A percentile compares a stretch with the other conserved stretches of the same genome.
Conservation (phyloP, 2,329 filamentous ascomycete species). For the Diplodia sapinea region DNA sequence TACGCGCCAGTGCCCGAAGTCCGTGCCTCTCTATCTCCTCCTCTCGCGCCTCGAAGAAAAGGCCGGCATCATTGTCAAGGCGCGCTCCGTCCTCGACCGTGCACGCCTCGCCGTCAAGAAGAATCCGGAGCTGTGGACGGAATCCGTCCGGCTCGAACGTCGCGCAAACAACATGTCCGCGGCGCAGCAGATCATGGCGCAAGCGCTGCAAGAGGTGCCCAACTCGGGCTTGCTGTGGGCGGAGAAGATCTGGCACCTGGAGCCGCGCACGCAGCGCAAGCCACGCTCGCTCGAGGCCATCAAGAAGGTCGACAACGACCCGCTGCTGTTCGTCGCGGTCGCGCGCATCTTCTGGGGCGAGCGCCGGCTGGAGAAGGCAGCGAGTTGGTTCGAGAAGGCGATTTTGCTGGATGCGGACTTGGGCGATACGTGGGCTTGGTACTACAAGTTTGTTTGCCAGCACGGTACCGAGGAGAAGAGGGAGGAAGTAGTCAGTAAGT, state of each 20-base stretch:
- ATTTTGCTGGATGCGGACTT: conserved; percentile 83
- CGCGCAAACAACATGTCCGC: conserved; percentile 82
- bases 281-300: conserved; percentile 91
- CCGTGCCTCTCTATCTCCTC: conserved; percentile 87
- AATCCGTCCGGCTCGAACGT: conserved; percentile 91
- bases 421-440: conserved; percentile 98
- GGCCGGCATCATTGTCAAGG: conserved; percentile 83
- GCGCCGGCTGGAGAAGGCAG: conserved; percentile 87
- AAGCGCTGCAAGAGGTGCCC: conserved; percentile 88
- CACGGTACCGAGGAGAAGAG: conserved; percentile 96
- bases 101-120: conserved; percentile 88
- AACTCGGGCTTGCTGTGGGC: conserved; percentile 87
- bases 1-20: conserved; percentile 83
- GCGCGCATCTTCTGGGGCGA: conserved; percentile 97
- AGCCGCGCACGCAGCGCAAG: conserved; percentile 89
- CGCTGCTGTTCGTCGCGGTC: conserved; percentile 85
- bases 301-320: conserved; percentile 94
- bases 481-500: conserved; percentile 81
- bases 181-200: conserved; percentile 91
- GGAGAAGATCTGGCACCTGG: conserved; percentile 94
- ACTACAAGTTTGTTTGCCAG: conserved; percentile 89
- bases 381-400: conserved; percentile 97
- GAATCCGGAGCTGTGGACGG: conserved; percentile 83
- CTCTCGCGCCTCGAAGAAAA: conserved; percentile 88
- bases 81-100: conserved; percentile 89